phyloP scores from a whole-genome alignment of 495 filamentous ascomycete genomes.

The Achaetomiella virescens region DNA sequence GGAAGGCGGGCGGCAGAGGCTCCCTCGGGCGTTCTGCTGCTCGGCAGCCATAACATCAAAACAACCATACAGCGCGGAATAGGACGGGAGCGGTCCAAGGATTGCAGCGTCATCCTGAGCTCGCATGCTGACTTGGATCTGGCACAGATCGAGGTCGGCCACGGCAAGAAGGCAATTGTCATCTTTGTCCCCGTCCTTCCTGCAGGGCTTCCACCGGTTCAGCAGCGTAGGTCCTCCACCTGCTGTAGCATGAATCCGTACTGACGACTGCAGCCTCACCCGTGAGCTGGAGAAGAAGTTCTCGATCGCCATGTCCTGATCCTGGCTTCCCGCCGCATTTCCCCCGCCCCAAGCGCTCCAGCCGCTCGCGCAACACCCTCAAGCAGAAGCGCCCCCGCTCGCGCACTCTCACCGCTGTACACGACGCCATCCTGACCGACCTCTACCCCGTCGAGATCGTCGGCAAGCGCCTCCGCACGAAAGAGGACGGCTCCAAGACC shows the following conservation, averaged over 20 bases:
- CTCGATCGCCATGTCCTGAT: slow-evolving; percentile 99
- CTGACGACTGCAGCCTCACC: slow-evolving; percentile 63
- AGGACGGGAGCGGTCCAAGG: slow-evolving; percentile 66
- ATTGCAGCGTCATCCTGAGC: slow-evolving; percentile 46
- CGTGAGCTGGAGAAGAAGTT: slow-evolving; percentile 99
- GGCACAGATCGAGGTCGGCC: slow-evolving; percentile 93
- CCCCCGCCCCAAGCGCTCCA: slow-evolving; percentile 91
- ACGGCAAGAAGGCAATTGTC: slow-evolving; percentile 99
- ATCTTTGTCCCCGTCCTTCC: slow-evolving; percentile 99
- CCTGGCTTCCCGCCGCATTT: slow-evolving; percentile 97
- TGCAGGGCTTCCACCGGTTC: slow-evolving; percentile 95
- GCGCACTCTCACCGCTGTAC: slow-evolving; percentile 93
- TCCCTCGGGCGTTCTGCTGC: slow-evolving; percentile 9
- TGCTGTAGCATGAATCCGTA: neutral
- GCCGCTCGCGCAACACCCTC: slow-evolving; percentile 83
- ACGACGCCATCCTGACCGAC: slow-evolving; percentile 92
- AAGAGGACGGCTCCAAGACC: slow-evolving; percentile 95
- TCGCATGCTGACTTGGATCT: slow-evolving; percentile 63
- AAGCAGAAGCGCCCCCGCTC: slow-evolving; percentile 98
- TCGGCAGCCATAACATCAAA: slow-evolving; percentile 27
- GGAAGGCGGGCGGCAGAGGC: slow-evolving; percentile 21
- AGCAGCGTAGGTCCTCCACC: slow-evolving; percentile 71
- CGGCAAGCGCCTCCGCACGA: slow-evolving; percentile 92
- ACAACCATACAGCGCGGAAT: slow-evolving; percentile 45
- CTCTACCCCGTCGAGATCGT: slow-evolving; percentile 99